These are phyloP conservation scores for Aspergillus unguis DNA, from an alignment of 2,329 filamentous ascomycete species.

Conservation along the genomic window DNA sequence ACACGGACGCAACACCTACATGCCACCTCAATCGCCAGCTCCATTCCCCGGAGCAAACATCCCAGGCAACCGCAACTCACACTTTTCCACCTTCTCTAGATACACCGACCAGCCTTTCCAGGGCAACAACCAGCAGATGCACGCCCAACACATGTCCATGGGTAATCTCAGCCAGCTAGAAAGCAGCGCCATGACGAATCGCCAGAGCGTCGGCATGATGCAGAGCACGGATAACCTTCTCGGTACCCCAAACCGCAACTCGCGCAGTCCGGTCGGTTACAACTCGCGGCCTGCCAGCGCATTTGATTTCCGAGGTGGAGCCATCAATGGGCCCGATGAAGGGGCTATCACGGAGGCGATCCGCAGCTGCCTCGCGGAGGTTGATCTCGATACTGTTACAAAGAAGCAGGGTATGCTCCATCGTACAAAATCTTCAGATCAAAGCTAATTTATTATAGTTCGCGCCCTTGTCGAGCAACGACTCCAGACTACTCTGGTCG, in stretches of 20 bases:
- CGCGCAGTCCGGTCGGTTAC: slow-evolving; percentile 49
- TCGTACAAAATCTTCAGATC: neutral
- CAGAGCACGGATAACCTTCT: slow-evolving; percentile 46
- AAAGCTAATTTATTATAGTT: slow-evolving; percentile 43
- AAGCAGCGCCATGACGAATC: slow-evolving; percentile 37
- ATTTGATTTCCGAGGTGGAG: slow-evolving; percentile 56
- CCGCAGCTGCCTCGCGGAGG: slow-evolving; percentile 74
- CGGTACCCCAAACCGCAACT: slow-evolving; percentile 35
- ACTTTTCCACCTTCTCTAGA: slow-evolving; percentile 63
- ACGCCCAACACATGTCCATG: slow-evolving; percentile 58
- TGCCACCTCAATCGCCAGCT: slow-evolving; percentile 78
- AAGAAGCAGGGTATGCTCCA: slow-evolving; percentile 74
- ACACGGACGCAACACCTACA: slow-evolving; percentile 60
- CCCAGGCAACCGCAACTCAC: slow-evolving; percentile 60
- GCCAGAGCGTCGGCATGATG: slow-evolving; percentile 43
- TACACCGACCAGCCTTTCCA: slow-evolving; percentile 60
- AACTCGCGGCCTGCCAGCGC: slow-evolving; percentile 52
- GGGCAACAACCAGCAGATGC: slow-evolving; percentile 25
- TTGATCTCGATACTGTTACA: slow-evolving; percentile 93
- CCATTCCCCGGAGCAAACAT: slow-evolving; percentile 58
- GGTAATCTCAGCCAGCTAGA: slow-evolving; percentile 51
- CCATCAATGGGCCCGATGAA: slow-evolving; percentile 65
- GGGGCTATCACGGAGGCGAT: slow-evolving; percentile 78
- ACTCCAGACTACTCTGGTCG: slow-evolving; percentile 80
- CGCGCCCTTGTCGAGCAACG: slow-evolving; percentile 88